Percentiles rank a stretch among this genome's conserved stretches.
phyloP scores from a whole-genome alignment of 2,329 filamentous ascomycete species.

The Colletotrichum trifolii region DNA sequence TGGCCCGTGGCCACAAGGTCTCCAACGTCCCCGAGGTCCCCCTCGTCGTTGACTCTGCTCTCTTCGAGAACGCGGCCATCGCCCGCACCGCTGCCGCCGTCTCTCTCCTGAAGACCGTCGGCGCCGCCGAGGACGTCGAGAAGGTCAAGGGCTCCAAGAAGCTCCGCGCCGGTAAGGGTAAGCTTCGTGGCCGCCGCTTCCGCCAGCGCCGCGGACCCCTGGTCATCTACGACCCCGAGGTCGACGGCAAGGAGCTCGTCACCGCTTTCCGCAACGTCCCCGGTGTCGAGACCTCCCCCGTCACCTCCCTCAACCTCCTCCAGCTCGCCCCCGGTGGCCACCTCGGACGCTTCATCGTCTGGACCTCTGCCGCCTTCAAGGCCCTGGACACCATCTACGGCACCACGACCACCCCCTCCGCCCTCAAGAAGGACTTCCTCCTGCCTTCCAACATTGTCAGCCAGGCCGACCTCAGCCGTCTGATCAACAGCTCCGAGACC shows the following conservation, averaged over 20 bases:
- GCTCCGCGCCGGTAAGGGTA: constrained; percentile 98
- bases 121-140: constrained; percentile 88
- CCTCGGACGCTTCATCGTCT: constrained; percentile 98
- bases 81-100: constrained; percentile 91
- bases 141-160: constrained; percentile 98
- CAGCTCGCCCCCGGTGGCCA: constrained; percentile 99
- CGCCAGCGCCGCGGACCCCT: constrained; percentile 97
- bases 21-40: constrained; percentile 93
- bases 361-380: constrained; percentile 97
- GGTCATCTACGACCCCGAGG: constrained; percentile 95
- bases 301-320: constrained; percentile 96
- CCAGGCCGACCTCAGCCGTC: constrained; percentile 94
- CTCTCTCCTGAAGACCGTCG: constrained; percentile 88
- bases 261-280: constrained; percentile 98
- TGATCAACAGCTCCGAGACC: constrained; percentile 99
- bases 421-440: constrained; percentile 99
- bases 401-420: constrained; percentile 86
- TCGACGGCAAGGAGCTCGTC: constrained; percentile 94
- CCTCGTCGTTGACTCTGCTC: constrained; percentile 91
- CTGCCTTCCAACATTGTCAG: constrained; percentile 91
- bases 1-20: constrained; percentile 97
- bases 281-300: constrained; percentile 95
- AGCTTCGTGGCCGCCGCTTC: constrained; percentile 96
- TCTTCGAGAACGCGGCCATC: constrained; percentile 82
- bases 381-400: constrained; percentile 98